Base-by-base conservation (phyloP, 179 eudicot genomes). In the Camellia oleifera region DNA sequence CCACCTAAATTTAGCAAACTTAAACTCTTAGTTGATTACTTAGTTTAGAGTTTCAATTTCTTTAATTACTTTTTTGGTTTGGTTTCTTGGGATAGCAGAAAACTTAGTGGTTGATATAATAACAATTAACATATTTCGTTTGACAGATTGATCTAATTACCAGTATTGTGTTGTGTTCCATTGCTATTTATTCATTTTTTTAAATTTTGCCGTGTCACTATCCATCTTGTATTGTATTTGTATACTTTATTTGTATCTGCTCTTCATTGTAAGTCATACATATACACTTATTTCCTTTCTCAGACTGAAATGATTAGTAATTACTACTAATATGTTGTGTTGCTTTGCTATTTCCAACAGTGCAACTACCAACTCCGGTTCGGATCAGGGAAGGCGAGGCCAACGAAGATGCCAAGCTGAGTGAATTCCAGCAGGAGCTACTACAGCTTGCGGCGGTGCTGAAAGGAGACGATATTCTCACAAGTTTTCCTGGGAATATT, bases 361-460 rank as follows among this genome's bases (percentile, higher is more conserved):
- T 64, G 82, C 57, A 87, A 87, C 92, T 94, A 52, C 98, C 98
- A 8, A 83, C 83, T 52, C 98, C 98, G 7, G 91, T 90, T 26
- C 81, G 74, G 86, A 90, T 94, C 58, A 87, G 98, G 85, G 75
- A 84, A 58, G 77, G 81, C 0, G 98, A 87, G 52, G 95, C 97
- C 32, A 91, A 94, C 15, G 98, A 94, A 81, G 91, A 93, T 10
- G 92, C 90, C 14, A 72, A 81, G 46, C 78, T 93, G 46, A 93
- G 88, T 20, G 98, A 94, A 81, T 94, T 94, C 75, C 98, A 94
- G 69, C 94, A 91, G 65, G 98, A 94, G 84, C 85, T 94, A 50
- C 18, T 93, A 74, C 92, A 91, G 23, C 93, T 94, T 11, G 98
- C 97, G 0, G 93, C 97, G 0, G 98, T 90, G 58, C 79, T 94